Evolutionary conservation across 352 stramenopile genomes (phyloP).

Genomic region (Stephanocyclus meneghinianus): DNA sequence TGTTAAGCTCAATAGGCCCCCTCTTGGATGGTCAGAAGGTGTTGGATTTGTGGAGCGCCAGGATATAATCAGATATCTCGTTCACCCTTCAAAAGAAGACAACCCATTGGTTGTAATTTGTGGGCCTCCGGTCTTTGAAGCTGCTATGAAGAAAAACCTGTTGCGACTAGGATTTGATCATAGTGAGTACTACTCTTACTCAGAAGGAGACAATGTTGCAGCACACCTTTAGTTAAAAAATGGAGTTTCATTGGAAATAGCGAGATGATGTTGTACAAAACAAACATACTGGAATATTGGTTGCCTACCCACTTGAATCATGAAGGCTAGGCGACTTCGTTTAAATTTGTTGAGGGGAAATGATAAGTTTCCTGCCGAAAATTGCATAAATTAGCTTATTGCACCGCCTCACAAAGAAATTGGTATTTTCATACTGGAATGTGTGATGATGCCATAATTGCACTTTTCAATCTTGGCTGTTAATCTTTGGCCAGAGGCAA

Average conservation of each 20-base stretch:
- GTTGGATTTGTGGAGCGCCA: constrained; percentile 55
- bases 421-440: no score
- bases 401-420: no score
- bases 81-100: constrained; percentile 48
- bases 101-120: constrained; percentile 60
- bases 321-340: no score
- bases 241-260: not conserved
- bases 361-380: no score
- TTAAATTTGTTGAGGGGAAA: no score
- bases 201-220: constrained; percentile 36
- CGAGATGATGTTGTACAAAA: no score
- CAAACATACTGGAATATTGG: no score
- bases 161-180: constrained; percentile 27
- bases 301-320: no score
- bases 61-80: constrained; percentile 50
- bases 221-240: constrained; percentile 14
- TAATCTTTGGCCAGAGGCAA: no score
- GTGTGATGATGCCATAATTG: no score
- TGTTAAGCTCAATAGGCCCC: constrained; percentile 58
- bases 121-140: constrained; percentile 57
- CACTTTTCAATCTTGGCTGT: no score
- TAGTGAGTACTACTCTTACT: constrained; percentile 47
- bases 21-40: constrained; percentile 65
- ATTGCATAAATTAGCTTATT: no score
- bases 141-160: constrained; percentile 47